Base-by-base conservation (phyloP, 352 stramenopile species). In the Phytophthora idaei region DNA sequence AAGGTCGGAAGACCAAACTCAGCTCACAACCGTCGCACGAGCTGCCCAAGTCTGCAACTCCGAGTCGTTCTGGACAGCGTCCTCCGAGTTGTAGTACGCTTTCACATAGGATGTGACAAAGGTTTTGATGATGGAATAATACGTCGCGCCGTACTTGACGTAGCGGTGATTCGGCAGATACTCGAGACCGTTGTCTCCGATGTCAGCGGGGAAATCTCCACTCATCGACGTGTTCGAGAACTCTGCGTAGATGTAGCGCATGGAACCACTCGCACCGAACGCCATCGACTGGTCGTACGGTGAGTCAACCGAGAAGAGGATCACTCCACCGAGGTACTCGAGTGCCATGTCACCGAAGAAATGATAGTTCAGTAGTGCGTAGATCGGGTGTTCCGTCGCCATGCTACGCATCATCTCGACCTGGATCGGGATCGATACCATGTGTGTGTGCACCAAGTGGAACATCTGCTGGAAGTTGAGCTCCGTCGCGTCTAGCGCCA, bases 351-450 rank as follows among this genome's bases (percentile, higher is more conserved):
- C 53, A 2, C 54, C 49, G 8, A 67, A 69, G 17, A 78, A 65
- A 59, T 86, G 77, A 25, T 81, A 68, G 59, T 73, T 52, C 8
- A 86, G 50, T 34, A 86, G 57, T 12, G 67, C 70, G 29, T 78
- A 69, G 45, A 86, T 62, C 14, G 77, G 72, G 51, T 83, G 77
- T 0, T 73, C 48, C 5, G 31, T 32, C 0, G 63, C 61, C 67
- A 84, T 77, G 11, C 57, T 73, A 4, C 78, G 73, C 27, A 79
- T 72, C 44, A 80, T 63, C 54, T 83, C 78, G n/a, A 83, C 73
- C 10, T 78, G 76, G 31, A 83, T 73, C 27, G 75, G 75, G 3
- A 77, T 71, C 0, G 53, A 71, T 29, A 83, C 50, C 36, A 70
- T 47, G 54, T 77, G 72, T 29, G 67, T 69, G 48, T 76, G 55